Evolutionary conservation across 768 basidiomycete species (phyloP).

Genomic region (Collybiopsis luxurians): DNA sequence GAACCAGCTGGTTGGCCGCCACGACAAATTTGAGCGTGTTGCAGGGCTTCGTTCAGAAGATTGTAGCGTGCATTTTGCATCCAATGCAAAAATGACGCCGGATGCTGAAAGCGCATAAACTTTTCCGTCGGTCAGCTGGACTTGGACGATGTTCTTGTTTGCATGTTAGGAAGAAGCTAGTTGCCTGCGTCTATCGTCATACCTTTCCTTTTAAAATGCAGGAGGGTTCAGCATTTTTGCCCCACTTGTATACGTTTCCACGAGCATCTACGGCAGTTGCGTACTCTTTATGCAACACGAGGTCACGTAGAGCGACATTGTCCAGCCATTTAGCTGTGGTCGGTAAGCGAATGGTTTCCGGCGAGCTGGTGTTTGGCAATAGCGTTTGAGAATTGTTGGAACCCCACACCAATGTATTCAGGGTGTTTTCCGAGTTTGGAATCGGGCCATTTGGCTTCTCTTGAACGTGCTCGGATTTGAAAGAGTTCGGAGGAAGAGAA

Average conservation of each 20-base stretch:
- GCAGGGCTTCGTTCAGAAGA: slow-evolving; percentile 26
- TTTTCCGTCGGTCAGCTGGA: slow-evolving; percentile 57
- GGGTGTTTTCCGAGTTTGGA: slow-evolving; percentile 8
- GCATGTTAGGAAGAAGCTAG: background rate
- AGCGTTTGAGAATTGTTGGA: slow-evolving; percentile 64
- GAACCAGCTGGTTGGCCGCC: slow-evolving; percentile 63
- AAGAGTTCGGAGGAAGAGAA: slow-evolving; percentile 12
- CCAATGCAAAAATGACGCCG: slow-evolving; percentile 72
- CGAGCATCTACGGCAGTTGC: slow-evolving; percentile 76
- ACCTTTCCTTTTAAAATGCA: slow-evolving; percentile 68
- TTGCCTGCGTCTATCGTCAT: slow-evolving; percentile 10
- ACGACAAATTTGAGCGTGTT: slow-evolving; percentile 44
- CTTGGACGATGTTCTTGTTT: slow-evolving; percentile 60
- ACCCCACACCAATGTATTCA: slow-evolving; percentile 67
- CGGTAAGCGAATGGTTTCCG: slow-evolving; percentile 47
- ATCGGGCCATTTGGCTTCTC: background rate
- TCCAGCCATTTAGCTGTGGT: slow-evolving; percentile 56
- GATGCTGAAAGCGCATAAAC: slow-evolving; percentile 79
- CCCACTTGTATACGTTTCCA: slow-evolving; percentile 88
- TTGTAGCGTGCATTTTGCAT: slow-evolving; percentile 51
- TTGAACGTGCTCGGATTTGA: background rate
- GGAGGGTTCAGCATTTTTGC: slow-evolving; percentile 49
- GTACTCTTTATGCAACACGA: slow-evolving; percentile 62
- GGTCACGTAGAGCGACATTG: slow-evolving; percentile 68
- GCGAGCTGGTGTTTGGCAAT: slow-evolving; percentile 33